These are phyloP conservation scores for Cladosporium oxysporum DNA, from an alignment of 2,329 filamentous ascomycete species.

Conservation along the genomic window DNA sequence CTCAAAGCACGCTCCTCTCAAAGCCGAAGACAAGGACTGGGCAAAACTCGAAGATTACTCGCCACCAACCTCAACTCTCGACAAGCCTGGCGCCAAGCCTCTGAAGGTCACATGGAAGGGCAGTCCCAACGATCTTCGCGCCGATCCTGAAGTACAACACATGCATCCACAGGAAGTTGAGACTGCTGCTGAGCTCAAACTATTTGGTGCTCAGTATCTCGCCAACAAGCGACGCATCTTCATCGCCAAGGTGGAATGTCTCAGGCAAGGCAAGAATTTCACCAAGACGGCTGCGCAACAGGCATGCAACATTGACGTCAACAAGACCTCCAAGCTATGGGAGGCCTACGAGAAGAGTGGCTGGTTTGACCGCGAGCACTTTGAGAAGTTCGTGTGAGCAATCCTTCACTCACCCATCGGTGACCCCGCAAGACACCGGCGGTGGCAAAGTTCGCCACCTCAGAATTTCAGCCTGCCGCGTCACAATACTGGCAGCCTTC, in stretches of 20 bases:
- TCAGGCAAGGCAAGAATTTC: slow-evolving; percentile 75
- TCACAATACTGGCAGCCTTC: background rate
- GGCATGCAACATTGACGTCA: slow-evolving; percentile 97
- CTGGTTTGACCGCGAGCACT: slow-evolving; percentile 35
- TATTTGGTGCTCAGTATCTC: slow-evolving; percentile 85
- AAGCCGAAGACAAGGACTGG: slow-evolving; percentile 31
- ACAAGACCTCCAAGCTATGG: slow-evolving; percentile 94
- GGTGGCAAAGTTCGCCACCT: slow-evolving; percentile 10
- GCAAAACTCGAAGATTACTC: slow-evolving; percentile 30
- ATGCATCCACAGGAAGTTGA: slow-evolving; percentile 77
- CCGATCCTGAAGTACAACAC: slow-evolving; percentile 67
- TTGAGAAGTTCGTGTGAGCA: slow-evolving; percentile 25
- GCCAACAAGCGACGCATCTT: slow-evolving; percentile 94
- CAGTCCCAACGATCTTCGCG: slow-evolving; percentile 59
- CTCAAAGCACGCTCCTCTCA: slow-evolving; percentile 18
- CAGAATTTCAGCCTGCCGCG: slow-evolving; percentile 4
- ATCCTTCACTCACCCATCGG: background rate
- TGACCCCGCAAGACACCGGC: background rate
- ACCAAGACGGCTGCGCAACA: slow-evolving; percentile 94
- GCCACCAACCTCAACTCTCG: slow-evolving; percentile 30
- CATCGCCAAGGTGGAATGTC: slow-evolving; percentile 67
- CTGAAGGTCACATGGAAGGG: slow-evolving; percentile 23
- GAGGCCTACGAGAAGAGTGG: slow-evolving; percentile 71
- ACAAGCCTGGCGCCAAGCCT: slow-evolving; percentile 21
- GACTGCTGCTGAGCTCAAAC: slow-evolving; percentile 74